Base-by-base conservation (phyloP, 805 yeast species). In the Metschnikowia lochheadii region DNA sequence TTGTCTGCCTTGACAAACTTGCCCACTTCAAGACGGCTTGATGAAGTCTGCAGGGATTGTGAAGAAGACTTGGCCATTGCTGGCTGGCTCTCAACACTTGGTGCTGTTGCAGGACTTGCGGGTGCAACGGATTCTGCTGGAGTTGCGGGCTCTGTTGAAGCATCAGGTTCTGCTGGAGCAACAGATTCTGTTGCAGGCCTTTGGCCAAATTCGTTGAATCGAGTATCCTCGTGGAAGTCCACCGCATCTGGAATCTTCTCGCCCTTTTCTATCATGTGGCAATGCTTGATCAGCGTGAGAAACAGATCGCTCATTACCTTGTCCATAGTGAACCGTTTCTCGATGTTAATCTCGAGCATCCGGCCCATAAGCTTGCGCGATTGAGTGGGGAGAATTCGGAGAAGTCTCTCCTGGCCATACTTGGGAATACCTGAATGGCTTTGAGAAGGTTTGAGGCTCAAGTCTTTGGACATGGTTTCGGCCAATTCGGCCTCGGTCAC, bases 341-440 rank as follows among this genome's bases (percentile, higher is more conserved):
- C 65, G 2, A 87, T 82, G 49, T 82, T 77, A 18, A 89, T 58
- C 33, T 68, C 76, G 36, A 92, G 71, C 94, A 90, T 89, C 14
- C 73, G 65, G 1, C 76, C 73, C 20, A 92, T 77, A 32, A 90
- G 67, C 1, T 67, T 70, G 40, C 95, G 76, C 6, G 89, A 78
- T 3, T 79, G 79, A 15, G 73, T 67, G 0, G 97, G 97, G 51
- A 92, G 71, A 49, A 87, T 70, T 51, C 88, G 76, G 47, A 89
- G 70, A 46, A 91, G 65, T 49, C 94, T 72, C 61, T 84, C 80
- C 0, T 95, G 91, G 1, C 96, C 96, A 32, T 50, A 52, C 36
- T 49, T 56, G 5, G 54, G 60, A n/a, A 44, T 32, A 6, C 29
- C 41, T 26, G 51, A 53, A 21, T 55, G 47, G 17, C 44, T 40